Percentiles rank a stretch among this genome's conserved stretches.
Evolutionary conservation across 192 early-diverging fungal species (phyloP).

Genomic region (Rhizoclosmatium sp.): DNA sequence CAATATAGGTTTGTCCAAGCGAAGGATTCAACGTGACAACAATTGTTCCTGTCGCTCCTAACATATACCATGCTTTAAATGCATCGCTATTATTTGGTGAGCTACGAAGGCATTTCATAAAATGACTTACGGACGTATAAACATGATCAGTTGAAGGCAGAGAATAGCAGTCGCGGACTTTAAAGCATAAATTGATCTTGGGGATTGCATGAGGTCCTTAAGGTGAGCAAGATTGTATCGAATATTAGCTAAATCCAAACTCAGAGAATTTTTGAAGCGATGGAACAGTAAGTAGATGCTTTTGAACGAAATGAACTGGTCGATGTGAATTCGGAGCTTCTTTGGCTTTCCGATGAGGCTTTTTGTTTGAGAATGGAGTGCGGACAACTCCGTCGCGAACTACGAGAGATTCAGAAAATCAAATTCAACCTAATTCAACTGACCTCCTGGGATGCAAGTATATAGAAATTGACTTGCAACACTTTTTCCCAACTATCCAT

Average conservation of each 20-base stretch:
- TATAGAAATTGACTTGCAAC: slow-evolving; percentile 24
- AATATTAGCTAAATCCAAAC: too few species aligned
- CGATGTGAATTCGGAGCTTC: neutral
- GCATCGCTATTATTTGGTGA: slow-evolving; percentile 3
- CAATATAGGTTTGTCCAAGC: slow-evolving; percentile 10
- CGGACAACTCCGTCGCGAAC: neutral
- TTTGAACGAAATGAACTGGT: neutral
- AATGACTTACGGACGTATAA: slow-evolving; percentile 28
- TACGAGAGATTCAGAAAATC: slow-evolving; percentile 10
- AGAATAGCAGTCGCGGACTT: slow-evolving; percentile 29
- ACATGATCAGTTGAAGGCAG: slow-evolving; percentile 19
- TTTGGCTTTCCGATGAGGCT: too few species aligned
- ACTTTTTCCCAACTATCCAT: slow-evolving; percentile 14
- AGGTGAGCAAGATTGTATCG: too few species aligned
- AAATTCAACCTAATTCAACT: neutral
- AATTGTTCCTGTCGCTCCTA: slow-evolving; percentile 1
- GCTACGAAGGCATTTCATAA: neutral
- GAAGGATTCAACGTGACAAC: slow-evolving; percentile 10
- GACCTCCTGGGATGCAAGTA: slow-evolving; percentile 22
- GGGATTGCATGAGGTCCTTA: neutral
- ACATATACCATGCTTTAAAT: slow-evolving; percentile 12
- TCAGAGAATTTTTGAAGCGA: too few species aligned
- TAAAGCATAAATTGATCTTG: slow-evolving; percentile 25
- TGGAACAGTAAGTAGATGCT: too few species aligned
- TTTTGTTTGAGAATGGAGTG: neutral